Conservation (phyloP, 1,139 yeast genomes). For the Candida frijolesensis region DNA sequence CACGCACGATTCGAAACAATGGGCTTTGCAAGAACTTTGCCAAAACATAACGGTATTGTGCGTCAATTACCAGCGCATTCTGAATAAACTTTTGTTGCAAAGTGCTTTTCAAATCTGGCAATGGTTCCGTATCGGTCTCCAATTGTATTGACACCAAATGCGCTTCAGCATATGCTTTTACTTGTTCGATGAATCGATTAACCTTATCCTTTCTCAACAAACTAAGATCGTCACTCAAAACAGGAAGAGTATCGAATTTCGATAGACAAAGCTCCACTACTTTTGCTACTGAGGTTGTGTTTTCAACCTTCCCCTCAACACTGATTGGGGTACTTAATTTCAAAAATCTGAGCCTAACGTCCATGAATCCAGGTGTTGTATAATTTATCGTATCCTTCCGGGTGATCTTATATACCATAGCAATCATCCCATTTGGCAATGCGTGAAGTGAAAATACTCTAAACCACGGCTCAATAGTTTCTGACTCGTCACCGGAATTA, state of each 20-base stretch:
- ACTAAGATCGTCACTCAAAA: conserved; percentile 20
- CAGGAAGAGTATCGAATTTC: conserved; percentile 22
- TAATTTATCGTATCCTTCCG: conserved; percentile 35
- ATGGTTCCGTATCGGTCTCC: conserved; percentile 5
- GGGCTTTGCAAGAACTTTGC: conserved; percentile 26
- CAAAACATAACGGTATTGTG: conserved; percentile 33
- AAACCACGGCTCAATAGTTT: conserved; percentile 29
- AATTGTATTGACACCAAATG: conserved; percentile 15
- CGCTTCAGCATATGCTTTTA: conserved; percentile 22
- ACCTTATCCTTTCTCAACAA: conserved; percentile 17
- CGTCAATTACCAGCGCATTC: conserved; percentile 20
- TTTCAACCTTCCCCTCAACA: not conserved
- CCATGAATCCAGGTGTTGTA: conserved; percentile 29
- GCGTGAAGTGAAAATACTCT: conserved; percentile 27
- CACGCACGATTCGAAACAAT: conserved; percentile 13
- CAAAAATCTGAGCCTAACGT: conserved; percentile 27
- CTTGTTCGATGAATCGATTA: conserved; percentile 19
- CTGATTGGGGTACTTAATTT: conserved; percentile 12
- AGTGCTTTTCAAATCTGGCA: conserved; percentile 1
- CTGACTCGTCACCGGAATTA: conserved; percentile 21
- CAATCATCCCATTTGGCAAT: conserved; percentile 24
- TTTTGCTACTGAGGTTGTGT: conserved; percentile 16
- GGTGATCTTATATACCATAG: conserved; percentile 28
- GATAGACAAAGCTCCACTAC: conserved; percentile 17
- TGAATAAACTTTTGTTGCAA: conserved; percentile 26